Evolutionary conservation across 257 asterid species (phyloP), one percentile per base, ranked within the genome.

Genomic region (Rehmannia glutinosa): DNA sequence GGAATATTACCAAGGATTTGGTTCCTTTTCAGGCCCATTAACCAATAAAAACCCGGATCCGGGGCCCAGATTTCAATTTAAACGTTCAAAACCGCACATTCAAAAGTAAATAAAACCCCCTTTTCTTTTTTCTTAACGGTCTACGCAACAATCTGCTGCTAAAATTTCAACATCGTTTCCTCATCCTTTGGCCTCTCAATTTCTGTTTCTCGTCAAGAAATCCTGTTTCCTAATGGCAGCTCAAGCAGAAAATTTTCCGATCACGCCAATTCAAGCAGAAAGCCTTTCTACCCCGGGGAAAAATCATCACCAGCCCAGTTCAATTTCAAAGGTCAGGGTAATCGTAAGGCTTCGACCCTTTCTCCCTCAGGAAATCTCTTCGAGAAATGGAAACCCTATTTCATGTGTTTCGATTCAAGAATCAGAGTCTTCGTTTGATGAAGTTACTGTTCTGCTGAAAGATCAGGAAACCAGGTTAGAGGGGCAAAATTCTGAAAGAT

Each of bases 301-400:
- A 78, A 73, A 20, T 49, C 78, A 35, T 7, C 72, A 32, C 21
- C 82, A 68, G 6, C 49, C 78, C 56, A 19, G 38, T 70, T 58
- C 85, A 32, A 57, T 72, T 62, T 77, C 94, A 0, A 83, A 80
- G 74, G 98, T 92, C 15, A 74, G 93, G 73, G 98, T 92, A 16
- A 41, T 92, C 20, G 72, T 83, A 5, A 77, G 95, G 39, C 82
- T 90, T 54, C 92, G 98, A 1, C 96, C 98, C 32, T 92, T 92
- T 73, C 91, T 92, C 68, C 72, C 84, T n/a, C 79, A 56, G 16
- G 95, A 89, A 82, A 69, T 73, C 36, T 66, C 81, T 10, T 36
- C 71, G 2, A 59, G 56, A 56, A 74, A 73, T 38, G 87, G 78
- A 19, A 77, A 73, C 66, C 81, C 86, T 13, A 28, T 51, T 15